Conservation (phyloP, 1,284 basidiomycete genomes). For the Sanguinoderma infundibulare region DNA sequence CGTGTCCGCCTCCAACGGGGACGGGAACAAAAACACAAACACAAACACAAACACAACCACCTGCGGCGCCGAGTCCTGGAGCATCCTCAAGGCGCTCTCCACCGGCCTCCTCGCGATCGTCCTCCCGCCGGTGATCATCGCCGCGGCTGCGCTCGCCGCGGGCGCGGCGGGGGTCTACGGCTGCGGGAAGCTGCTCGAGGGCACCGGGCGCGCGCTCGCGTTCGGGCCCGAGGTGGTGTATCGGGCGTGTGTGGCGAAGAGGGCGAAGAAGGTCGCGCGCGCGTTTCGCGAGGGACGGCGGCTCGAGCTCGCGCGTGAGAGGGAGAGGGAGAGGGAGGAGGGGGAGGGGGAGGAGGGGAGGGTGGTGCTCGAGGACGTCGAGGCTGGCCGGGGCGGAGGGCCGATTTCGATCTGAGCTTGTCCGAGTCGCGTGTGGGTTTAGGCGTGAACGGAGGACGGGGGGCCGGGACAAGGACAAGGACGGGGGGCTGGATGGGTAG, state of each 20-base stretch:
- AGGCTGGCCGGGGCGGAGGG: neutral
- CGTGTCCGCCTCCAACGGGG: neutral
- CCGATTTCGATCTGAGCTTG: constrained; percentile 1
- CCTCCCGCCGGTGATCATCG: constrained; percentile 13
- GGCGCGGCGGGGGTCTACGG: constrained; percentile 16
- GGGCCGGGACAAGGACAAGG: neutral
- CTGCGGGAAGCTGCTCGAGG: constrained; percentile 20
- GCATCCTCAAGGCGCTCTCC: constrained; percentile 8
- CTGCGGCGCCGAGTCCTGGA: neutral
- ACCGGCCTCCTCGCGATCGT: constrained; percentile 15
- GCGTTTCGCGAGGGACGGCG: constrained; percentile 4
- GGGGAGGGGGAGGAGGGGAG: neutral
- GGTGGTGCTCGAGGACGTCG: neutral
- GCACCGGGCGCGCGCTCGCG: constrained; percentile 12
- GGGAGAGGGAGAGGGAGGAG: neutral
- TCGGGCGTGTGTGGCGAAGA: neutral
- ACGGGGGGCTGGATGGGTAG: neutral
- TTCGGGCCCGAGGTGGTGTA: constrained; percentile 17
- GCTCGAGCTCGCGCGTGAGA: neutral
- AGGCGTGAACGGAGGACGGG: no score
- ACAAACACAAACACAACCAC: neutral
- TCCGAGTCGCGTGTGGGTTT: no score
- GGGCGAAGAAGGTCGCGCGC: neutral
- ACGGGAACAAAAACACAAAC: neutral
- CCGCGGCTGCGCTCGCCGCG: constrained; percentile 6